phyloP scores from a whole-genome alignment of 257 asterid species.

The Haberlea rhodopensis region DNA sequence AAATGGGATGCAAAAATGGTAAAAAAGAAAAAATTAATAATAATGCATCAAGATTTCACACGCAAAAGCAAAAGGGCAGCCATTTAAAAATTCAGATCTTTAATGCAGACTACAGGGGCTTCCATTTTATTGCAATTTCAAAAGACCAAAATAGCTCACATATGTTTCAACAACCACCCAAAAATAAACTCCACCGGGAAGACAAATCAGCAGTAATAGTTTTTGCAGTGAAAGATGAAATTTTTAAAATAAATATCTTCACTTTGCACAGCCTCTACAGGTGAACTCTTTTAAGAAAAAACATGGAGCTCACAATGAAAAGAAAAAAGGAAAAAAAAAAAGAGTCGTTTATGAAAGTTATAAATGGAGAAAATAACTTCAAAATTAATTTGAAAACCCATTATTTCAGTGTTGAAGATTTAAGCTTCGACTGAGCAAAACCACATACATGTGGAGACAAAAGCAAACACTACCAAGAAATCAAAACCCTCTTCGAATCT shows the following conservation, averaged over 20 bases:
- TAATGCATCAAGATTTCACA: constrained; percentile 44
- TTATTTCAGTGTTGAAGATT: constrained; percentile 19
- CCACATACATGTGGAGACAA: constrained; percentile 48
- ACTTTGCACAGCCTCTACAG: constrained; percentile 36
- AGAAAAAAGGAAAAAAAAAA: not conserved
- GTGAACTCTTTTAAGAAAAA: constrained; percentile 15
- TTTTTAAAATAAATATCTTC: constrained; percentile 32
- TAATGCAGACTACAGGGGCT: constrained; percentile 40
- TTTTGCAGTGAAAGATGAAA: constrained; percentile 29
- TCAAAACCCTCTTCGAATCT: constrained; percentile 38
- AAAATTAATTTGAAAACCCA: constrained; percentile 9
- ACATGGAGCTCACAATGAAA: constrained; percentile 17
- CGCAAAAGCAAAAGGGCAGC: constrained; percentile 44
- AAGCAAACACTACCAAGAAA: constrained; percentile 33
- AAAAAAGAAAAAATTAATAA: no score
- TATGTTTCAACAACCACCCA: no score
- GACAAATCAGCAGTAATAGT: constrained; percentile 22
- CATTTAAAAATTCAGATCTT: constrained; percentile 37
- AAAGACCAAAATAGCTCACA: constrained; percentile 28
- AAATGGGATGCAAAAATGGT: constrained; percentile 32
- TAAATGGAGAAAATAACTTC: not conserved
- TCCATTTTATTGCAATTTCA: constrained; percentile 32
- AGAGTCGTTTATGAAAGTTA: constrained; percentile 16
- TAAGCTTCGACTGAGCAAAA: constrained; percentile 29
- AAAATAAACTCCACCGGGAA: constrained; percentile 29